phyloP scores from a whole-genome alignment of 2,329 filamentous ascomycete genomes.

The Huntiella decipiens region DNA sequence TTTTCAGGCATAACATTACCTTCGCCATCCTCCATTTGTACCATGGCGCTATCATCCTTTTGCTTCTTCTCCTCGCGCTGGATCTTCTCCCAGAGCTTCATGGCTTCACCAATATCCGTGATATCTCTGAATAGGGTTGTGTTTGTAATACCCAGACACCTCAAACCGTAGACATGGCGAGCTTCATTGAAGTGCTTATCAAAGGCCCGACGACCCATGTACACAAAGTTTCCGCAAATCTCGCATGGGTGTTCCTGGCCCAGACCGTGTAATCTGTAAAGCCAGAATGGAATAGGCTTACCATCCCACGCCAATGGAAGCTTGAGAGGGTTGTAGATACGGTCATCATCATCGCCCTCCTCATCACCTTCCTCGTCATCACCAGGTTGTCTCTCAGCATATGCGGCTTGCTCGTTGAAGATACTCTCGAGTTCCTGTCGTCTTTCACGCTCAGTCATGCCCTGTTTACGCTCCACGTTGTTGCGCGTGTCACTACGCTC shows the following conservation, averaged over 20 bases:
- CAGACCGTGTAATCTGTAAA: conserved; percentile 89
- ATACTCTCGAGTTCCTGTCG: conserved; percentile 84
- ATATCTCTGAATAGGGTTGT: conserved; percentile 87
- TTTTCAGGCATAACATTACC: conserved; percentile 99
- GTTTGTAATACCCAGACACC: conserved; percentile 84
- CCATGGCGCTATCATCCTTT: conserved; percentile 62
- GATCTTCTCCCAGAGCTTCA: conserved; percentile 83
- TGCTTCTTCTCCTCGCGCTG: conserved; percentile 66
- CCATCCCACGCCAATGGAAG: conserved; percentile 93
- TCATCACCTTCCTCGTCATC: conserved; percentile 43
- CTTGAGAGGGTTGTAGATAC: conserved; percentile 92
- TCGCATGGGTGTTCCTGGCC: conserved; percentile 92
- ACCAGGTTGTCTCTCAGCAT: conserved; percentile 13
- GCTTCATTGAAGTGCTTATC: conserved; percentile 98
- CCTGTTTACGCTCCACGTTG: conserved; percentile 90
- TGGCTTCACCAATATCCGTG: conserved; percentile 73
- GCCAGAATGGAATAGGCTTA: conserved; percentile 97
- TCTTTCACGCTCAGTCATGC: conserved; percentile 92
- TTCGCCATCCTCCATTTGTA: conserved; percentile 96
- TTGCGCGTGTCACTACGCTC: conserved; percentile 78
- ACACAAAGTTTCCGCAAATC: conserved; percentile 96
- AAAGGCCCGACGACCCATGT: conserved; percentile 88
- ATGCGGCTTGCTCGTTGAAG: conserved; percentile 32
- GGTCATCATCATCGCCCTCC: conserved; percentile 65
- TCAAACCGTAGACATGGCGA: conserved; percentile 79